Base-by-base conservation (phyloP, 2,329 filamentous ascomycete species). In the Microdochium paspali region DNA sequence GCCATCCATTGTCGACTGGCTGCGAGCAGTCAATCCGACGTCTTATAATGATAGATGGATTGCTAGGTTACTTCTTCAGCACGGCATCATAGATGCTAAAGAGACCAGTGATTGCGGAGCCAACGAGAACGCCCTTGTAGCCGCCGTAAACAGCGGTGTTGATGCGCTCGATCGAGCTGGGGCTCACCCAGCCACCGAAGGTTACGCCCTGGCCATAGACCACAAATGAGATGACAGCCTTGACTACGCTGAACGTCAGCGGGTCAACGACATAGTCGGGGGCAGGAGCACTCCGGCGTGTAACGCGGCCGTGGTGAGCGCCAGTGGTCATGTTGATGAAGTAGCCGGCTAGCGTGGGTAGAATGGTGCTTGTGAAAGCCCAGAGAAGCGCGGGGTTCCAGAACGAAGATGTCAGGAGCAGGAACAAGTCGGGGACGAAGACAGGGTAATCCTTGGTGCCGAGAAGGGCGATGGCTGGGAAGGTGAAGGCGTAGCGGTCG, bases 211-310 rank as follows among this genome's bases (percentile, higher is more conserved):
- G 80, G 10, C 76, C 79, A 61, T 90, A 95, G 18, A 95, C 82
- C 28, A 91, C 76, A 64, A 86, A 95, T 7, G 87, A 82, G 50
- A 90, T 66, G 47, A 97, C 63, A 0, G 85, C 90, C 72, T 95
- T 95, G 57, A 80, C 80, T 49, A 97, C 82, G 70, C 90, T 95
- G 69, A 94, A 98, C 21, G 84, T 86, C 61, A 97, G 70, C 3
- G 90, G 90, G 63, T 98, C 93, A 53, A 91, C 81, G 5, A 74
- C 69, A 53, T 84, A 82, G 53, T 80, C 76, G 32, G 68, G 62
- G 43, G 63, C 58, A 46, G 63, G 54, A 35, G 62, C 62, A 46
- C 61, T 61, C 60, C 72, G 73, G 54, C 70, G 65, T 46, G 62
- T 71, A 54, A 66, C 72, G 53, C 71, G 69, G 40, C 62, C 57